Conservation (phyloP, 495 filamentous ascomycete genomes). For the Penicillium pulvis region DNA sequence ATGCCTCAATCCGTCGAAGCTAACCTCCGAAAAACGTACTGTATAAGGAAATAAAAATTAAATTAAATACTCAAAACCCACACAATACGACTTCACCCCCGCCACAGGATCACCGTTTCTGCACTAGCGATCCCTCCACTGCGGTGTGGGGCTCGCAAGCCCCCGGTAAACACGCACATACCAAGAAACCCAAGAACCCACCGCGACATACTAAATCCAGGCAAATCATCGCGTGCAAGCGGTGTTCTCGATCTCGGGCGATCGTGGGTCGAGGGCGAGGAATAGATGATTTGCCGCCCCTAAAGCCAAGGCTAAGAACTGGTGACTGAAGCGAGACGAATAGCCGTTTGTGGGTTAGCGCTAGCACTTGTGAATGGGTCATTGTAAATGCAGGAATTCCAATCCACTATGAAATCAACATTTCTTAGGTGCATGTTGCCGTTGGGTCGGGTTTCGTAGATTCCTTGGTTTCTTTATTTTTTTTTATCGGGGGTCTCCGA, state of each 20-base stretch:
- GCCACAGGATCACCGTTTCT: slow-evolving; percentile 19
- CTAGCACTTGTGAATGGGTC: not conserved
- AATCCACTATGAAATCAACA: not conserved
- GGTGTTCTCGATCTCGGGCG: slow-evolving; percentile 19
- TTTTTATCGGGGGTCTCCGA: no score
- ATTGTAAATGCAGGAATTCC: not conserved
- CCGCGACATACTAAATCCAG: slow-evolving; percentile 8
- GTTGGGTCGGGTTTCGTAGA: not conserved
- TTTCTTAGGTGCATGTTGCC: slow-evolving; percentile 17
- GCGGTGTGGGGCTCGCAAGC: not conserved
- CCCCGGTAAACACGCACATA: not conserved
- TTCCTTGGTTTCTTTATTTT: not conserved
- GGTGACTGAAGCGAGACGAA: slow-evolving; percentile 8
- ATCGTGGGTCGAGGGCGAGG: slow-evolving; percentile 6
- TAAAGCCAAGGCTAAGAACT: not conserved
- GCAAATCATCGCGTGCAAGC: slow-evolving; percentile 10
- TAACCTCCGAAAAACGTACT: no score
- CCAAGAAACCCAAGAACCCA: not conserved
- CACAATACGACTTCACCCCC: slow-evolving; percentile 2
- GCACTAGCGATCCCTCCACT: slow-evolving; percentile 17
- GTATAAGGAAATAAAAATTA: no score
- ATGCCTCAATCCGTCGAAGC: no score
- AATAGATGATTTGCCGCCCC: slow-evolving; percentile 14
- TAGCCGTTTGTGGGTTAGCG: not conserved
- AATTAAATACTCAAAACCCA: not conserved